phyloP scores from a whole-genome alignment of 192 early-diverging fungal species.

The Gamsiella multidivaricata region DNA sequence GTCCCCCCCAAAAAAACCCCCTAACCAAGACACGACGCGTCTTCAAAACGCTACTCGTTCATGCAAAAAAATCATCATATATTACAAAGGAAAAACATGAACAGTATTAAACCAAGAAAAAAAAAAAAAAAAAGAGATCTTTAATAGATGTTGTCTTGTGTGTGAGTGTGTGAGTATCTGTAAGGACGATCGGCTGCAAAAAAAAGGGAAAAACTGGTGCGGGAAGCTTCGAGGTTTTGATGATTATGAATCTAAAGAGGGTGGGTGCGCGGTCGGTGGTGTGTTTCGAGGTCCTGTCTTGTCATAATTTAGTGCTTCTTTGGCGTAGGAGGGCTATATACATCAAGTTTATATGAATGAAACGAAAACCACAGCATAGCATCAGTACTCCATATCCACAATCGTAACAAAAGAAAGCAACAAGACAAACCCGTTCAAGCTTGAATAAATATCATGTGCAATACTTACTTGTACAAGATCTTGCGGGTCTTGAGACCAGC shows the following conservation, averaged over 20 bases:
- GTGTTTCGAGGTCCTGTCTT: too few species aligned
- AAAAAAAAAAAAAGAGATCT: slow-evolving; percentile 7
- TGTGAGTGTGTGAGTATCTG: slow-evolving; percentile 5
- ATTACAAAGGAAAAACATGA: too few species aligned
- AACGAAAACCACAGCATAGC: slow-evolving; percentile 1
- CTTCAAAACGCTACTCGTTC: too few species aligned
- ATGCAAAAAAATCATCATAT: too few species aligned
- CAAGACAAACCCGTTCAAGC: too few species aligned
- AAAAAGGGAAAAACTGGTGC: slow-evolving; percentile 10
- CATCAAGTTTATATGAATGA: neutral
- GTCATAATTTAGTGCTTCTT: slow-evolving; percentile 48
- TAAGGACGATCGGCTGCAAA: neutral
- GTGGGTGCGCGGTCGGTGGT: neutral
- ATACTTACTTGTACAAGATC: slow-evolving; percentile 80
- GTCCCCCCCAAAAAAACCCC: too few species aligned
- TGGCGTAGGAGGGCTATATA: slow-evolving; percentile 42
- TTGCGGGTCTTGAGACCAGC: slow-evolving; percentile 91
- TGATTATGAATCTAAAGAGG: slow-evolving; percentile 40
- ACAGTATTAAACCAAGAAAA: neutral
- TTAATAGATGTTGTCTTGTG: too few species aligned
- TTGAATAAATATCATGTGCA: too few species aligned
- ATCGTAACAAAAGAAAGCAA: too few species aligned
- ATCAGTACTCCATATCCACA: too few species aligned
- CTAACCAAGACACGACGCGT: too few species aligned
- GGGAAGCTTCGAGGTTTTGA: too few species aligned